phyloP scores from a whole-genome alignment of 129 eudicot genomes.

The Artemisia argyi region DNA sequence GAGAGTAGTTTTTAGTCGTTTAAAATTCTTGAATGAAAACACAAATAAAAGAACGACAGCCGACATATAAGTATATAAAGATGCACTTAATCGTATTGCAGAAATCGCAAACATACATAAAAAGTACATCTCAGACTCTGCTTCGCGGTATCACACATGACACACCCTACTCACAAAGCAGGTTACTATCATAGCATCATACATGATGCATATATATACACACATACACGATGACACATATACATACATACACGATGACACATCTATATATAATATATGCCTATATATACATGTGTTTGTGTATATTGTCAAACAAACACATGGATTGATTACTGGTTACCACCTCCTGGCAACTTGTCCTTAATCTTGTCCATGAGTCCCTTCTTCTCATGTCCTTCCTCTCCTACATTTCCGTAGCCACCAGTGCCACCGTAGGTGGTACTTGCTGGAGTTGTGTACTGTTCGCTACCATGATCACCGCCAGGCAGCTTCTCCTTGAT shows the following conservation, averaged over 20 bases:
- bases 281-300: no score
- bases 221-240: conserved; percentile 7
- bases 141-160: neutral
- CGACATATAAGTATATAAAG: no score
- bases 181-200: conserved; percentile 15
- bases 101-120: neutral
- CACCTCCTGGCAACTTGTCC: conserved; percentile 32
- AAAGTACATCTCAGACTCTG: neutral
- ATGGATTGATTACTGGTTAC: conserved; percentile 14
- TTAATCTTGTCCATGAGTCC: no score
- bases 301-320: neutral
- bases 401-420: conserved; percentile 2
- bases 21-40: no score
- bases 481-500: no score
- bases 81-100: neutral
- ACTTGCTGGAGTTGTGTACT: neutral
- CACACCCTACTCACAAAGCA: conserved; percentile 3
- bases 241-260: conserved; percentile 1
- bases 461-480: conserved; percentile 32
- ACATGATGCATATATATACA: neutral
- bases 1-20: no score
- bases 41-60: no score
- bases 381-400: no score
- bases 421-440: conserved; percentile 1
- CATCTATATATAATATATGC: neutral